These are phyloP conservation scores for Colletotrichum falcatum DNA, from an alignment of 2,329 filamentous ascomycete genomes.

Conservation along the genomic window DNA sequence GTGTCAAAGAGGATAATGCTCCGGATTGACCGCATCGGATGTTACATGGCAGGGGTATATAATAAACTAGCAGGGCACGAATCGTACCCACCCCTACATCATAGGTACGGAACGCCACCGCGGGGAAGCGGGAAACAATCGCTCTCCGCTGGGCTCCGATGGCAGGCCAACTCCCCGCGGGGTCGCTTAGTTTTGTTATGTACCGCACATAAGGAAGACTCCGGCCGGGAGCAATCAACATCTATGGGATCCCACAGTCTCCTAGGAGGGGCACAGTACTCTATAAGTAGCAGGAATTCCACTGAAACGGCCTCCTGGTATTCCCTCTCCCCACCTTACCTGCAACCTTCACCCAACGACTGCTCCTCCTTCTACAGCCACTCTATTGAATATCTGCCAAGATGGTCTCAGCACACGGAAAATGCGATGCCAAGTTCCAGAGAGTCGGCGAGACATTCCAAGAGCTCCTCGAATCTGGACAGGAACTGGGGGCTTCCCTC, in stretches of 20 bases:
- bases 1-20: neutral
- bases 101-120: neutral
- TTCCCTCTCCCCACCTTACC: neutral
- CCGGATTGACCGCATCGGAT: neutral
- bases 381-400: neutral
- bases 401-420: conserved; percentile 49
- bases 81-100: neutral
- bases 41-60: neutral
- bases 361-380: neutral
- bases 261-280: neutral
- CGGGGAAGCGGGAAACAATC: neutral
- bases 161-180: neutral
- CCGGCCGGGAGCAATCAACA: neutral
- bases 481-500: conserved; percentile 60
- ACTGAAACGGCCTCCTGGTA: neutral
- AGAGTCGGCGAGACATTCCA: conserved; percentile 51
- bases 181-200: neutral
- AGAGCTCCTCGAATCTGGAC: conserved; percentile 50
- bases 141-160: neutral
- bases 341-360: neutral
- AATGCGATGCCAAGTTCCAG: conserved; percentile 52
- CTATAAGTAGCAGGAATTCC: neutral
- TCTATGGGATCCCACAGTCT: neutral
- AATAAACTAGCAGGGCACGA: neutral
- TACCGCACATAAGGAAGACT: neutral